These are phyloP conservation scores for Jasminum sambac DNA, from an alignment of 257 asterid genomes.

Conservation along the genomic window DNA sequence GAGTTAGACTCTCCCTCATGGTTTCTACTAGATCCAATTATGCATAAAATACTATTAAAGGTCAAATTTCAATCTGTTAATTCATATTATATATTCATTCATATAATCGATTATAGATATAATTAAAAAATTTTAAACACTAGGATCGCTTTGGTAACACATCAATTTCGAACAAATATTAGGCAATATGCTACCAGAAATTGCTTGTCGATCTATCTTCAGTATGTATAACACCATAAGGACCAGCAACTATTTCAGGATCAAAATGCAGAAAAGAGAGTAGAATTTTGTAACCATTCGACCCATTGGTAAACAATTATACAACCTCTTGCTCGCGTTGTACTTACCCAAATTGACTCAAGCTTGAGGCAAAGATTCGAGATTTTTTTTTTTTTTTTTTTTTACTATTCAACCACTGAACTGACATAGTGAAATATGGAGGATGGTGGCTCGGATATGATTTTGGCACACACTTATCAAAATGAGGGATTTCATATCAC, in stretches of 20 bases:
- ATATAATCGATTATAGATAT: too few relatives aligned
- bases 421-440: conserved; percentile 69
- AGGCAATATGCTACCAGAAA: conserved; percentile 62
- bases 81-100: too few relatives aligned
- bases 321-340: conserved; percentile 78
- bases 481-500: too few relatives aligned
- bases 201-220: conserved; percentile 72
- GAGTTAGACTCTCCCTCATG: too few relatives aligned
- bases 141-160: too few relatives aligned
- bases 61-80: too few relatives aligned
- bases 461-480: conserved; percentile 75
- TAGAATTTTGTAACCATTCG: conserved; percentile 68
- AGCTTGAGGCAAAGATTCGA: conserved; percentile 68
- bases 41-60: too few relatives aligned
- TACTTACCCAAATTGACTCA: conserved; percentile 75
- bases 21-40: too few relatives aligned
- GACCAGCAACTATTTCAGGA: conserved; percentile 65
- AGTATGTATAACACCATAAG: conserved; percentile 36
- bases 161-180: too few relatives aligned
- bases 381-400: too few relatives aligned
- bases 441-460: conserved; percentile 73
- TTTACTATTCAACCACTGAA: conserved; percentile 60
- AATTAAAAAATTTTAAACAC: too few relatives aligned
- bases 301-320: conserved; percentile 93
- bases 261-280: conserved; percentile 74